A percentile compares a stretch with the other conserved stretches of the same genome.
Evolutionary conservation across 179 eudicot genomes (phyloP).

Genomic region (Corrigiola litoralis): DNA sequence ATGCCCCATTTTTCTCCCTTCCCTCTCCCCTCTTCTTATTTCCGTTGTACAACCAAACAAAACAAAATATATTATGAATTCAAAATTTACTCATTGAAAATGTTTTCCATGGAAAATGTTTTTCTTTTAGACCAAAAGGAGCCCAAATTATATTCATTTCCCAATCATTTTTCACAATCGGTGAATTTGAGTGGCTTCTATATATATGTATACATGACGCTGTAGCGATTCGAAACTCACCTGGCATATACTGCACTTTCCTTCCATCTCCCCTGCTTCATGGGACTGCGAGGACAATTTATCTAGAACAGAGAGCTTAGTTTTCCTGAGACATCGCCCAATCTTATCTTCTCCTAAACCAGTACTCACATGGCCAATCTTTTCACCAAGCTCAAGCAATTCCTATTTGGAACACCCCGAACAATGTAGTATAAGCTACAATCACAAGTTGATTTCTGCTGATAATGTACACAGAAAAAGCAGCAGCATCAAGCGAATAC

Average conservation of each 20-base stretch:
- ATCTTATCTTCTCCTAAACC: slow-evolving; percentile 84
- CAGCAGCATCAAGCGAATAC: neutral
- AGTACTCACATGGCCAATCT: slow-evolving; percentile 81
- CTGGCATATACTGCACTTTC: slow-evolving; percentile 94
- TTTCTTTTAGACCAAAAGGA: no score
- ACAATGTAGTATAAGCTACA: neutral
- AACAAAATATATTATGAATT: no score
- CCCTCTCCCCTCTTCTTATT: no score
- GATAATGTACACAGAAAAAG: neutral
- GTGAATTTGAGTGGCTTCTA: neutral
- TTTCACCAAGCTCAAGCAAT: slow-evolving; percentile 90
- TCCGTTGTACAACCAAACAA: no score
- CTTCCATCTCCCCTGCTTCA: slow-evolving; percentile 33
- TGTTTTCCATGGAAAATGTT: no score
- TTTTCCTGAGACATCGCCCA: slow-evolving; percentile 57
- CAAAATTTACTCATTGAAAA: no score
- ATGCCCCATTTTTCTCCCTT: no score
- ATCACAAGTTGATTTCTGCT: neutral
- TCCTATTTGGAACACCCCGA: slow-evolving; percentile 46
- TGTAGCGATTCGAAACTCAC: slow-evolving; percentile 29
- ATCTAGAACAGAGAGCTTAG: slow-evolving; percentile 33
- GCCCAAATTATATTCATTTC: no score
- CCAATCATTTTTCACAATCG: no score
- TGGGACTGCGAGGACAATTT: slow-evolving; percentile 28
- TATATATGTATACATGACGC: neutral